Conservation (phyloP, 2,329 filamentous ascomycete genomes). For the Fusarium pseudonygamai region DNA sequence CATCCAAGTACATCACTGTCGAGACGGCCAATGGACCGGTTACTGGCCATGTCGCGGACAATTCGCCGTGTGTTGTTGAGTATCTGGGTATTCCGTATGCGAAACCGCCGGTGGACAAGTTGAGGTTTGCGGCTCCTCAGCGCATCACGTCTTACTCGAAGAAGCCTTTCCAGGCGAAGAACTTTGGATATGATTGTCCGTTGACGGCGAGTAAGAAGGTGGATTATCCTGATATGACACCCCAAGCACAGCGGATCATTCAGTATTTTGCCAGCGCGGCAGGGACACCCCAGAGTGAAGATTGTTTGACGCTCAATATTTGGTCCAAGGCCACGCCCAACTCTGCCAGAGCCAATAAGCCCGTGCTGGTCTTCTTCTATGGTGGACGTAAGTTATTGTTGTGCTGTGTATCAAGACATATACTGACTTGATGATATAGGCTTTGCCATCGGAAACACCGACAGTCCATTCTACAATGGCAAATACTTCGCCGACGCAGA, state of each 20-base stretch:
- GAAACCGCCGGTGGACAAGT: conserved; percentile 48
- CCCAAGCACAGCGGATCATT: conserved; percentile 34
- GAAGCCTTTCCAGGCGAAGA: conserved; percentile 11
- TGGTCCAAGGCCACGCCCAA: conserved; percentile 34
- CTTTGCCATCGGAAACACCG: conserved; percentile 51
- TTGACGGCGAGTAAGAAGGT: conserved; percentile 27
- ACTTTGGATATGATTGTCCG: conserved; percentile 35
- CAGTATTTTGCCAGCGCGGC: conserved; percentile 33
- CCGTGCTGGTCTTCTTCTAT: conserved; percentile 37
- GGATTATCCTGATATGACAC: conserved; percentile 30
- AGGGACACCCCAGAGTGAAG: conserved; percentile 31
- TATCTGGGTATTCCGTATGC: conserved; percentile 55
- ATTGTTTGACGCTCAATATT: conserved; percentile 37
- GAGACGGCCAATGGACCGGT: conserved; percentile 47
- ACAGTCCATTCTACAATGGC: conserved; percentile 53
- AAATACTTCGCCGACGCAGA: conserved; percentile 54
- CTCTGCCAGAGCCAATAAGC: conserved; percentile 26
- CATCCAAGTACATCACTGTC: conserved; percentile 38
- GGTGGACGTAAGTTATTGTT: conserved; percentile 21
- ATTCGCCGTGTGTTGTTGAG: conserved; percentile 47
- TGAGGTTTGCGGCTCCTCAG: conserved; percentile 51
- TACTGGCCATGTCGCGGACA: conserved; percentile 46
- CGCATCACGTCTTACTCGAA: conserved; percentile 24
- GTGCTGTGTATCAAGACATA: neutral
- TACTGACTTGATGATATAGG: conserved; percentile 23